Evolutionary conservation across 805 yeast genomes (phyloP).

Genomic region (Kodamaea neixiangensis): DNA sequence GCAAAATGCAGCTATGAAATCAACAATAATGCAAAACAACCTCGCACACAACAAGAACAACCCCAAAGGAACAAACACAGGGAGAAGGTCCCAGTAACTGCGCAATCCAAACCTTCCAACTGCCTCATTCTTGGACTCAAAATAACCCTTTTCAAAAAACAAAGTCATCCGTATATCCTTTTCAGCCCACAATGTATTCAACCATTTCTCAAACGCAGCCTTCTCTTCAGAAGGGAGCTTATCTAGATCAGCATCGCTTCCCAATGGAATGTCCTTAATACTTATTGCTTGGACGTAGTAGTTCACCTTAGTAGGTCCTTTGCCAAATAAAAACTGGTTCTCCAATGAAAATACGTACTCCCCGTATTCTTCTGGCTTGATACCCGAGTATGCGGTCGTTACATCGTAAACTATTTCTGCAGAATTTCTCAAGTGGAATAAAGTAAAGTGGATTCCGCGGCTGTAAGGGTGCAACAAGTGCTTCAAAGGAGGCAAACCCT

Average conservation of each 20-base stretch:
- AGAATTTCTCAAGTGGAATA: conserved; percentile 55
- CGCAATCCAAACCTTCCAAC: conserved; percentile 28
- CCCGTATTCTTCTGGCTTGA: conserved; percentile 62
- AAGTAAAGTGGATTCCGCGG: conserved; percentile 72
- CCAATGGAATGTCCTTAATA: conserved; percentile 64
- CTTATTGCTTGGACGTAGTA: conserved; percentile 62
- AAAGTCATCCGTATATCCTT: conserved; percentile 74
- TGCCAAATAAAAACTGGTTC: conserved; percentile 64
- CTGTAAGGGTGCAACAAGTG: conserved; percentile 80
- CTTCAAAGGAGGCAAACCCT: conserved; percentile 49
- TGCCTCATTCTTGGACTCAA: conserved; percentile 31
- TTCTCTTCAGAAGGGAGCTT: conserved; percentile 43
- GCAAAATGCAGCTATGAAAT: background rate
- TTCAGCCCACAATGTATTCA: conserved; percentile 67
- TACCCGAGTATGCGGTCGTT: conserved; percentile 81
- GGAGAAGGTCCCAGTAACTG: conserved; percentile 17
- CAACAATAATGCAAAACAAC: too few species aligned
- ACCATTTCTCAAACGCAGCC: conserved; percentile 69
- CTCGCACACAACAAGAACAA: background rate
- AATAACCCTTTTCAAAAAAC: conserved; percentile 58
- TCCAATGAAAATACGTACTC: conserved; percentile 73
- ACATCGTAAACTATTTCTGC: conserved; percentile 71
- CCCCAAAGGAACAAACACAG: conserved; percentile 11
- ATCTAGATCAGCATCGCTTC: conserved; percentile 43
- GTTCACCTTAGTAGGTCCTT: conserved; percentile 66